phyloP scores from a whole-genome alignment of 345 rosid species.

The Excoecaria cochinchinensis region DNA sequence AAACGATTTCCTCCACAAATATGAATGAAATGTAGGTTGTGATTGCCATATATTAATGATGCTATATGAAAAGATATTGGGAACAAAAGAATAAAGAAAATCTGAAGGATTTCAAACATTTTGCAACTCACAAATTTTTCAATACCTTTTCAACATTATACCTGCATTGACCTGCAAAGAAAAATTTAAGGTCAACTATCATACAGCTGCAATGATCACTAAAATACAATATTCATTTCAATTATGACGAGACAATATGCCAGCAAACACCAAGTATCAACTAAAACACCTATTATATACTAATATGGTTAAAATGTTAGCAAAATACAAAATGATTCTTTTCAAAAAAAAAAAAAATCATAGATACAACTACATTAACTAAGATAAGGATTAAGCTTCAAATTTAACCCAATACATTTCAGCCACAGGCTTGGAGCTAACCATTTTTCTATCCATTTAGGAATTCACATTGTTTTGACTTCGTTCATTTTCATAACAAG shows the following conservation, averaged over 20 bases:
- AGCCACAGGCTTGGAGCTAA: not conserved
- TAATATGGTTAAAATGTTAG: not conserved
- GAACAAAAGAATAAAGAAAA: not conserved
- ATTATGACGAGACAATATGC: not conserved
- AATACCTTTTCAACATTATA: slow-evolving; percentile 73
- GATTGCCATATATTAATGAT: not conserved
- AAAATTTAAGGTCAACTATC: slow-evolving; percentile 17
- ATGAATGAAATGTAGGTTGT: not conserved
- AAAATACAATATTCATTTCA: not conserved
- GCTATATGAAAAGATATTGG: not conserved
- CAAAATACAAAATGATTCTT: not conserved
- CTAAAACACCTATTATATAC: not conserved
- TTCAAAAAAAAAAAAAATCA: not conserved
- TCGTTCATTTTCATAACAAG: not conserved
- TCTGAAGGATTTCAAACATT: not conserved
- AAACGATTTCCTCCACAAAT: not conserved
- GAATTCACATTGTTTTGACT: not conserved
- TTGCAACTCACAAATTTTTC: slow-evolving; percentile 17
- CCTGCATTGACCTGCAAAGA: slow-evolving; percentile 76
- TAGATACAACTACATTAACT: not conserved
- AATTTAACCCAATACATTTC: not conserved
- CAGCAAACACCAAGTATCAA: not conserved
- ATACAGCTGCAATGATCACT: slow-evolving; percentile 4
- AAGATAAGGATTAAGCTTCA: not conserved
- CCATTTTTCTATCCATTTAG: not conserved